Evolutionary conservation across 495 filamentous ascomycete genomes (phyloP), one percentile per base, ranked within the genome.

Genomic region (Penicillium robsamsonii): DNA sequence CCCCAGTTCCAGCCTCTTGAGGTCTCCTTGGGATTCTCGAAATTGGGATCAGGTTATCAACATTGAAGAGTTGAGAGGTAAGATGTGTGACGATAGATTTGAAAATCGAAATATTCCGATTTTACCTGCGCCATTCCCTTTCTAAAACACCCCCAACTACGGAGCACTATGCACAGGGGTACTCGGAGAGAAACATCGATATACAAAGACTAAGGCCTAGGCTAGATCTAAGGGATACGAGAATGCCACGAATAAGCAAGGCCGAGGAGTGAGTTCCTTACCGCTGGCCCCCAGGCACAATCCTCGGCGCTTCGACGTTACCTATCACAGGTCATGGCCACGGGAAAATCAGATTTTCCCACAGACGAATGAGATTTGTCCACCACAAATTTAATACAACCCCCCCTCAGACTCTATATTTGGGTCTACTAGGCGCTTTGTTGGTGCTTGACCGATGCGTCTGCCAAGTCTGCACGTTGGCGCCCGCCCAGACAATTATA

Each of bases 401-500:
- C 15, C 10, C 22, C 31, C 20, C 43, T 38, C 52, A 15, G 44
- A 48, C 13, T 29, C 61, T 58, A 59, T 59, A 37, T 58, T 57
- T 64, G 47, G 31, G 42, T 18, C 11, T 10, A 27, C 17, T 24
- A 42, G 48, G 43, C 53, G 33, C 52, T 50, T 59, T 1, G 43
- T 33, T 25, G 41, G 42, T 54, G 42, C 15, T 38, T 49, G 43
- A 41, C 30, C 15, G 20, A 40, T 35, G 31, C 42, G 29, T 53
- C 52, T 50, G 65, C 65, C 65, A 63, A 67, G 59, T 60, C 62
- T 67, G 59, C 62, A 60, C 7, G 53, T 46, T 65, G 27, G 56
- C 59, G 64, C 62, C 48, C 49, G n/a, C 62, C 48, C 49, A n/a
- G n/a, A 48, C 55, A 48, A 31, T 47, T 42, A 44, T 49, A 10